Conservation (phyloP, 345 rosid genomes). For the Melaleuca alternifolia region DNA sequence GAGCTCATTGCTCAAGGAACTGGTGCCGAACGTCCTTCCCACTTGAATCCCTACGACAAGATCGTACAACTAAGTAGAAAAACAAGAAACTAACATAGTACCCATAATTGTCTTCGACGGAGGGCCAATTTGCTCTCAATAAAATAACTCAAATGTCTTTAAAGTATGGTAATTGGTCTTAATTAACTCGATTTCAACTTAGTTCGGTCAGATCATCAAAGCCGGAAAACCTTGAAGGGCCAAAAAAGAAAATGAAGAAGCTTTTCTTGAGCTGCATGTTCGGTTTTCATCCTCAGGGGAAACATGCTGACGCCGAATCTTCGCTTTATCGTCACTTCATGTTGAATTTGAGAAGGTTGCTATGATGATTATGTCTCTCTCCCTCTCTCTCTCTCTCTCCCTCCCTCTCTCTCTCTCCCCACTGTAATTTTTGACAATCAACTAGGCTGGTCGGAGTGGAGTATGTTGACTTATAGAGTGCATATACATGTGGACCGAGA, state of each 20-base stretch:
- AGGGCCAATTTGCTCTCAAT: neutral
- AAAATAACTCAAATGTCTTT: neutral
- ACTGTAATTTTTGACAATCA: neutral
- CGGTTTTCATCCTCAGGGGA: conserved; percentile 1
- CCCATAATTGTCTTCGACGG: neutral
- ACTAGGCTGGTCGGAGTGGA: neutral
- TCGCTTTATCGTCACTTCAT: neutral
- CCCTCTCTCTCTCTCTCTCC: neutral
- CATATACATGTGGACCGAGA: neutral
- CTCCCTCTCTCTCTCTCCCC: neutral
- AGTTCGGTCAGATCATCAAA: neutral
- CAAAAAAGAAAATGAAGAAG: neutral
- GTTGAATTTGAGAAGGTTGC: conserved; percentile 1
- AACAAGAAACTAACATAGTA: neutral
- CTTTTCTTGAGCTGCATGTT: neutral
- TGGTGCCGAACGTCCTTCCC: neutral
- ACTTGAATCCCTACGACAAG: neutral
- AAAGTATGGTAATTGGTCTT: neutral
- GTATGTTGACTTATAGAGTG: neutral
- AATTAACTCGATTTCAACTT: neutral
- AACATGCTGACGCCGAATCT: conserved; percentile 6
- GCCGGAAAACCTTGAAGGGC: neutral
- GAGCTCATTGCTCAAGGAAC: neutral
- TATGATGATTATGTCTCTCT: conserved; percentile 1
- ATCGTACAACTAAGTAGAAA: neutral